Percentiles rank a stretch among this genome's conserved stretches.
These are phyloP conservation scores for Claviceps fusiformis DNA, from an alignment of 2,329 filamentous ascomycete species.

Conservation along the genomic window DNA sequence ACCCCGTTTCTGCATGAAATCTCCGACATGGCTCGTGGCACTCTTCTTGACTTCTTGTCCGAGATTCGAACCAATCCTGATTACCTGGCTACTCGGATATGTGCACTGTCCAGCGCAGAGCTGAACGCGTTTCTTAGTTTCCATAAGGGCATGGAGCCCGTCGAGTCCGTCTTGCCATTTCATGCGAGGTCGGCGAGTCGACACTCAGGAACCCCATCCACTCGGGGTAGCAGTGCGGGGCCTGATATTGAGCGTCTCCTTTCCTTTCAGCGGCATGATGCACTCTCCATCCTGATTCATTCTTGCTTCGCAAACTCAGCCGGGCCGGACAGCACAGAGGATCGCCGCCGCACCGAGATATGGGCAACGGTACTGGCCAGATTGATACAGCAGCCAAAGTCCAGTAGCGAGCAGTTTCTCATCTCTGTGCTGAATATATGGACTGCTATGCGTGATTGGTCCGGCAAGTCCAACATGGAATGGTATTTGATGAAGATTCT, in stretches of 20 bases:
- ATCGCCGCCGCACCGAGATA: conserved; percentile 63
- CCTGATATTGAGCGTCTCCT: conserved; percentile 67
- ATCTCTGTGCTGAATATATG: conserved; percentile 78
- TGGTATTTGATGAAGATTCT: conserved; percentile 91
- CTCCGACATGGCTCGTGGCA: conserved; percentile 58
- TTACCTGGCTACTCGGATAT: conserved; percentile 73
- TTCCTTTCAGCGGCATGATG: conserved; percentile 80
- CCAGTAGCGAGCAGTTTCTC: conserved; percentile 66
- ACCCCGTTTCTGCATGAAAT: conserved; percentile 58
- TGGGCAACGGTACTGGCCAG: conserved; percentile 83
- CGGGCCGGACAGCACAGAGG: conserved; percentile 68
- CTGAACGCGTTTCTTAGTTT: conserved; percentile 65
- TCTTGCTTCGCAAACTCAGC: conserved; percentile 81
- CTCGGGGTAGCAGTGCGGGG: conserved; percentile 31
- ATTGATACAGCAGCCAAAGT: conserved; percentile 64
- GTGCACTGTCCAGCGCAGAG: conserved; percentile 61
- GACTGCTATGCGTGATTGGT: conserved; percentile 79
- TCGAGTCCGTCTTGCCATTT: conserved; percentile 70
- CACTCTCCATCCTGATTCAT: conserved; percentile 71
- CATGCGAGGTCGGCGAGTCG: conserved; percentile 39
- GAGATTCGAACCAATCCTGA: conserved; percentile 76
- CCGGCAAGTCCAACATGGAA: conserved; percentile 77
- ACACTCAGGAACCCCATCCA: conserved; percentile 30
- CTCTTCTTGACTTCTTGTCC: conserved; percentile 66
- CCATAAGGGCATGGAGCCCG: conserved; percentile 64